Conservation (phyloP, 129 eudicot species). For the Centaurea solstitialis region DNA sequence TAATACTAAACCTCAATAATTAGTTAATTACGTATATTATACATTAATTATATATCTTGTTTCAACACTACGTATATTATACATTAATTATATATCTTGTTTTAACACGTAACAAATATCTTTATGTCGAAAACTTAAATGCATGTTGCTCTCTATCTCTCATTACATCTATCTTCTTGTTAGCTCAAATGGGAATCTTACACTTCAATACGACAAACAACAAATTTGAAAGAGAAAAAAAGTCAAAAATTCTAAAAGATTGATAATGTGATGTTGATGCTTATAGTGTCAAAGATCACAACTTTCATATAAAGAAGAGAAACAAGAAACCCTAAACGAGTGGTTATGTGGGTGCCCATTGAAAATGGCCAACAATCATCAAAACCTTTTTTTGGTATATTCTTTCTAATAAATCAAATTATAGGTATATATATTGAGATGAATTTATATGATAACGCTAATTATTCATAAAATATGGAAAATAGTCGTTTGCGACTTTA, state of each 20-base stretch:
- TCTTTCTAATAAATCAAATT: neutral
- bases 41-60: neutral
- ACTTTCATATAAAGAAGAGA: neutral
- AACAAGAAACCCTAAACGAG: neutral
- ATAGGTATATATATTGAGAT: too few relatives aligned
- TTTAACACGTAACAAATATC: slow-evolving; percentile 19
- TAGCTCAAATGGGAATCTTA: slow-evolving; percentile 9
- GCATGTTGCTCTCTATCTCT: neutral
- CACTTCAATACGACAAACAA: slow-evolving; percentile 4
- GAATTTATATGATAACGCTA: too few relatives aligned
- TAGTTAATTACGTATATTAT: slow-evolving; percentile 1
- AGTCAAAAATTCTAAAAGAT: neutral
- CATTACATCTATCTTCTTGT: neutral
- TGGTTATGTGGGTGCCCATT: neutral
- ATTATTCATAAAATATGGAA: too few relatives aligned
- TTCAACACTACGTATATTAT: neutral
- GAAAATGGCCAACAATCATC: neutral
- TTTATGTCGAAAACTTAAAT: slow-evolving; percentile 1
- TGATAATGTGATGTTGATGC: slow-evolving; percentile 1
- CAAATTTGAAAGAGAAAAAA: neutral
- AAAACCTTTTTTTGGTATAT: neutral
- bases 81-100: slow-evolving; percentile 1
- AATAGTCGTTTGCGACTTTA: too few relatives aligned
- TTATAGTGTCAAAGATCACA: neutral
- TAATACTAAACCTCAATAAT: neutral